Percentiles rank a stretch among this genome's conserved stretches.
Evolutionary conservation across 805 yeast genomes (phyloP).

Genomic region (Suhomyces sp.): DNA sequence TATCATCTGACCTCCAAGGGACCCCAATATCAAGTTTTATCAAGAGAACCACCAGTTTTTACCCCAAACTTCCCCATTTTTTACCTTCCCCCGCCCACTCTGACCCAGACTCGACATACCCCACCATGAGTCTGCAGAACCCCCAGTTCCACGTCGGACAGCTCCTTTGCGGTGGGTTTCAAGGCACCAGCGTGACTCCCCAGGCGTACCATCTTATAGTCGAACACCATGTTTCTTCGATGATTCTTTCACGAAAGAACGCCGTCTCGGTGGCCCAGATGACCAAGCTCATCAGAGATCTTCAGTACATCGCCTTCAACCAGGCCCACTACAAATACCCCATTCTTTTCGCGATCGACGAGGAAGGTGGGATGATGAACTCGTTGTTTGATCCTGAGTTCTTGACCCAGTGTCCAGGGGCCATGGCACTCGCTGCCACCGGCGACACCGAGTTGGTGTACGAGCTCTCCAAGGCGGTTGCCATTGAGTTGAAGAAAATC

Average conservation of each 20-base stretch:
- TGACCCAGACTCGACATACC: too few species aligned
- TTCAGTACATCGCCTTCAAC: slow-evolving; percentile 52
- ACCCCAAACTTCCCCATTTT: too few species aligned
- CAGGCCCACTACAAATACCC: slow-evolving; percentile 52
- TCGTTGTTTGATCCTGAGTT: slow-evolving; percentile 51
- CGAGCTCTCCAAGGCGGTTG: slow-evolving; percentile 53
- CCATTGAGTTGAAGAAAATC: slow-evolving; percentile 50
- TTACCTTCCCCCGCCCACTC: too few species aligned
- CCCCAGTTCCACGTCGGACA: slow-evolving; percentile 39
- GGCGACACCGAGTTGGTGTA: slow-evolving; percentile 49
- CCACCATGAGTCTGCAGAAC: slow-evolving; percentile 10
- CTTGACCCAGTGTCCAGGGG: slow-evolving; percentile 61
- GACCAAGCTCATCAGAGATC: slow-evolving; percentile 47
- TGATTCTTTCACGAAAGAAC: slow-evolving; percentile 53
- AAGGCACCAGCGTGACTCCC: slow-evolving; percentile 52
- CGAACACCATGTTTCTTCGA: slow-evolving; percentile 50
- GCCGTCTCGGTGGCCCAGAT: slow-evolving; percentile 50
- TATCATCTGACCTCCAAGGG: too few species aligned
- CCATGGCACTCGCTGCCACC: slow-evolving; percentile 62
- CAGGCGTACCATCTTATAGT: slow-evolving; percentile 54
- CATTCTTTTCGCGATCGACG: slow-evolving; percentile 56
- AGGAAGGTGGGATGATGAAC: slow-evolving; percentile 65
- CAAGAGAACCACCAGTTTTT: too few species aligned
- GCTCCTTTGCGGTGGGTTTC: slow-evolving; percentile 59
- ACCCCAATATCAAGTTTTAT: too few species aligned